These are phyloP conservation scores for Pichia membranifaciens DNA, from an alignment of 805 yeast species.

Conservation along the genomic window DNA sequence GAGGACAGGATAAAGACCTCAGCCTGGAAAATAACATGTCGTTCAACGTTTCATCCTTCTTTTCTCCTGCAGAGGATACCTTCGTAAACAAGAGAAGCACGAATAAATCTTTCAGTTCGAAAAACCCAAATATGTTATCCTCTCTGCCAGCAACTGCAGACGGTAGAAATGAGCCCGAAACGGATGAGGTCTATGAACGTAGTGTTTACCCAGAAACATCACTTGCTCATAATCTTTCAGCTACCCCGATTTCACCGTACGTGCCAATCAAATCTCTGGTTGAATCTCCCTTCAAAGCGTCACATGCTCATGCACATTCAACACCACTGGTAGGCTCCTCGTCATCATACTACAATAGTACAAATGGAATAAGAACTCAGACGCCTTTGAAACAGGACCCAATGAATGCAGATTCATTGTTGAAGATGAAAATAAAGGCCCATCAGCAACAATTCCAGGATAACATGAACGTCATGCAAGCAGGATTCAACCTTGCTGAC, in stretches of 20 bases:
- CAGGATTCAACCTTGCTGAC: neutral
- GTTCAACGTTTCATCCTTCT: conserved; percentile 13
- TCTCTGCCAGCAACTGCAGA: neutral
- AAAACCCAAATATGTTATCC: no score
- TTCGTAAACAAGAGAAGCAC: conserved; percentile 21
- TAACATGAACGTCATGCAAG: neutral
- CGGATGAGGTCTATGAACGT: neutral
- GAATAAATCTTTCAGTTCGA: neutral
- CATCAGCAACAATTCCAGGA: conserved; percentile 9
- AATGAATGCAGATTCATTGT: conserved; percentile 1
- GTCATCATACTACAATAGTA: neutral
- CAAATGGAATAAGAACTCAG: neutral
- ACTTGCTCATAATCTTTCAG: conserved; percentile 7
- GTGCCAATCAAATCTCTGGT: conserved; percentile 31
- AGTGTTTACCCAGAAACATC: neutral
- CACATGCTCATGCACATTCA: neutral
- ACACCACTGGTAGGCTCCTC: neutral
- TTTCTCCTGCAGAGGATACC: conserved; percentile 26
- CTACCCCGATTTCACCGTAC: conserved; percentile 12
- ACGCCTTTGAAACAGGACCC: neutral
- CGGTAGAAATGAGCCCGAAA: neutral
- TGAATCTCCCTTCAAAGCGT: conserved; percentile 29
- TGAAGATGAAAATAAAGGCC: conserved; percentile 10
- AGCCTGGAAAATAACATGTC: neutral
- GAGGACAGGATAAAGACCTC: no score